Evolutionary conservation across 2,329 filamentous ascomycete species (phyloP), one percentile per base, ranked within the genome.

Genomic region (Colletotrichum incanum): DNA sequence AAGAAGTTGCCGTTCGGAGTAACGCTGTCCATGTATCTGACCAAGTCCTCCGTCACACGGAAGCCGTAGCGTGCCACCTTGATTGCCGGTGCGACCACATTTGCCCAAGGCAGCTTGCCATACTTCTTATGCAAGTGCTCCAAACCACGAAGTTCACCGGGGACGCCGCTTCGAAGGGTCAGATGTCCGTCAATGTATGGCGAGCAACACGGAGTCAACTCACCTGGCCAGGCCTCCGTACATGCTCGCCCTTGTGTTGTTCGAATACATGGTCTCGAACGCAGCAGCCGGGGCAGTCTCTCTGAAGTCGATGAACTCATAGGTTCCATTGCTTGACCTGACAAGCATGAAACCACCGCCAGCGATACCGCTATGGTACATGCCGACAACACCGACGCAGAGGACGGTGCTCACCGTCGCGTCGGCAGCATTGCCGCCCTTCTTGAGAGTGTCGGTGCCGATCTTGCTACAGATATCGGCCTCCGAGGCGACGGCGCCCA

Each of bases 251-350:
- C 87, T 82, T 0, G 86, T 88, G 75, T 95, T 89, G 73, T 92
- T 89, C 65, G 89, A 89, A 82, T 92, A 98, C 95, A 97, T 98
- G 75, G 94, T 89, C 80, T 95, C 86, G 73, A 88, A 93, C 0
- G 94, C 92, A 1, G 93, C 93, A 0, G 92, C 93, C 0, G 95
- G 94, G 0, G 95, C 95, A 0, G 90, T 94, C 81, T 97, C 95
- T 20, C 95, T 88, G 80, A 96, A 97, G 79, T 98, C 94, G 75
- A 97, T 90, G 75, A 91, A 93, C 76, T 97, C 94, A 78, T 94
- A 96, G 11, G 84, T 83, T 6, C 92, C 92, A 73, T 93, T 88
- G 6, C 87, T 81, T 2, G 86, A 83, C 72, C 92, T 87, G n/a
- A 95, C 86, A 2, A 95, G 85, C 87, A 93, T 90, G 81, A 96